Evolutionary conservation across 2,329 filamentous ascomycete species (phyloP), one percentile per base, ranked within the genome.

Genomic region (Fusarium proliferatum): DNA sequence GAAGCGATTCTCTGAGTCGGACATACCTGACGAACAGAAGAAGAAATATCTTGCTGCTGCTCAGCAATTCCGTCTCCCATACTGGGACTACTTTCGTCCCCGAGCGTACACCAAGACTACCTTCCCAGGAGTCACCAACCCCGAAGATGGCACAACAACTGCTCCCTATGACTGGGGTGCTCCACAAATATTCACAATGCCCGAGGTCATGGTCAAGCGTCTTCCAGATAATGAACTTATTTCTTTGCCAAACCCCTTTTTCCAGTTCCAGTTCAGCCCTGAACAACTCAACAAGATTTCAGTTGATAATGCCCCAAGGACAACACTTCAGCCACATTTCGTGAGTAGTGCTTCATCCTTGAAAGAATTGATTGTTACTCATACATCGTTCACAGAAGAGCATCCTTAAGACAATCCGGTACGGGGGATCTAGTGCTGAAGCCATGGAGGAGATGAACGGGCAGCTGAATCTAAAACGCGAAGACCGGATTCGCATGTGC

Each of bases 321-420:
- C 26, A 26, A 6, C 26, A 26, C 5, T 26, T 6, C 2, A 26
- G 26, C 5, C 5, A 26, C 26, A 26, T 6, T 26, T 30, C 2
- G 43, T 48, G 23, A 48, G 45, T 48, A 21, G 9, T 2, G 12
- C 6, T 5, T 15, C 11, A 11, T 16, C 26, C 6, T 0, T 0
- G 13, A 16, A 11, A 0, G 4, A 21, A 15, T 21, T 0, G 1
- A 3, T 16, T 16, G 19, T 30, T 16, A 8, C 45, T 48, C 6
- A 30, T 11, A 19, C 4, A 48, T 16, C 9, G 9, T 2, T 0
- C 6, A 30, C 19, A 48, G 45, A 2, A 0, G 0, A 2, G 7
- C 0, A 0, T 30, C 4, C 0, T 0, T 10, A 0, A 21, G 13
- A 48, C 45, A 5, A 16, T 48, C 2, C 4, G 45, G 0, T 23